Evolutionary conservation across 768 basidiomycete genomes (phyloP), one percentile per base, ranked within the genome.

Genomic region (Collybia nuda): DNA sequence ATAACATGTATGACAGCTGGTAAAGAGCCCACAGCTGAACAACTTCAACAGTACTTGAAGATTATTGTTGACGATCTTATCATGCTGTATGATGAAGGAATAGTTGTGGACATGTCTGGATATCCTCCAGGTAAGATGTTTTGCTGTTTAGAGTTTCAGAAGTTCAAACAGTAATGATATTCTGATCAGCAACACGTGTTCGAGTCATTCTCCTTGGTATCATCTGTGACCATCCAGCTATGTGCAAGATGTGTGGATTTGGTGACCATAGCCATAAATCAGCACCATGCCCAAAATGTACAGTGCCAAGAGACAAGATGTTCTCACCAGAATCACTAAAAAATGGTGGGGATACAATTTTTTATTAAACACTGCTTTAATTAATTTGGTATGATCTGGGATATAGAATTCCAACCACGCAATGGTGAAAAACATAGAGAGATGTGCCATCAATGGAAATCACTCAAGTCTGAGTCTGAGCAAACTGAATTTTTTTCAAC

Each of bases 1-100:
- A 39, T 65, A 2, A 7, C 53, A 2, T 36, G 40, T 12, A 58
- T 65, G 51, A 58, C 56, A 5, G 64, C 66, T 5, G 65, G 67
- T 3, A 58, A 40, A 2, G 67, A 69, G 38, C 67, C 62, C 2
- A 61, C 53, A 2, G 53, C 53, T 6, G 53, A 60, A 9, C 57
- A 67, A 38, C 53, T 67, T 2, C 67, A 67, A 44, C 26, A 61
- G 15, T 59, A 58, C 22, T 19, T 67, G 1, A 54, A 48, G 35
- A 42, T 64, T 6, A 44, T 64, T 21, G 63, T 67, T 2, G 62
- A 69, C 54, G 67, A 68, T 40, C 57, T 69, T 1, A 8, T 65
- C 9, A 41, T 38, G 21, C 47, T 69, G 0, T 68, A 61, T 46
- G 49, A 66, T 6, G 24, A 62, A 4, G 66, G 68, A 9, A 61